Evolutionary conservation across 139 green algal species (phyloP).

Genomic region (Mychonastes homosphaera): DNA sequence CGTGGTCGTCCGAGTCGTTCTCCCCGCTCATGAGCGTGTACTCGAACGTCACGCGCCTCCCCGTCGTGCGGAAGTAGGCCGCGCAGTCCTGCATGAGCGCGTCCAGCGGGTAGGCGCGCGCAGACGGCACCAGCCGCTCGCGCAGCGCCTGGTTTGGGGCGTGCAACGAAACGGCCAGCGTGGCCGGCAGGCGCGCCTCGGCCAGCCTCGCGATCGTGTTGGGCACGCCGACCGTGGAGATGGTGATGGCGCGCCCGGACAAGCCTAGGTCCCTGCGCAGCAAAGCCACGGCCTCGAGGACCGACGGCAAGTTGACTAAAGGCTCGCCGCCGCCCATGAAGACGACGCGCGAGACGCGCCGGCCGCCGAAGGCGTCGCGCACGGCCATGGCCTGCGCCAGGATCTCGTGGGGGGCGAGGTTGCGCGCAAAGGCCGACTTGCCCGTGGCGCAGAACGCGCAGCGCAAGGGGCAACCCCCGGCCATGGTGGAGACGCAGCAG

Average conservation of each 20-base stretch:
- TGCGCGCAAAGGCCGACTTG: slow-evolving; percentile 91
- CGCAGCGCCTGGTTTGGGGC: slow-evolving; percentile 66
- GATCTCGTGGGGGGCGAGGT: slow-evolving; percentile 87
- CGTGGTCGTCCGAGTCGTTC: slow-evolving; percentile 62
- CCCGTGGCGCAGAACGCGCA: slow-evolving; percentile 98
- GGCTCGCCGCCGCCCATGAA: slow-evolving; percentile 81
- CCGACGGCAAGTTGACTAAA: slow-evolving; percentile 80
- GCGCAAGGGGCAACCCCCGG: slow-evolving; percentile 89
- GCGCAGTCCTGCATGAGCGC: slow-evolving; percentile 48
- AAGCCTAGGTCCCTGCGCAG: slow-evolving; percentile 85
- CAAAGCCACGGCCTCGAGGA: slow-evolving; percentile 48
- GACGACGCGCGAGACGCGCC: slow-evolving; percentile 59
- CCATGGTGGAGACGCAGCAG: slow-evolving; percentile 24
- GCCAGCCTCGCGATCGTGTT: slow-evolving; percentile 51
- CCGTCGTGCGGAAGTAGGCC: slow-evolving; percentile 42
- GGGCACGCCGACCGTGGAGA: slow-evolving; percentile 85
- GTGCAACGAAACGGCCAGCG: slow-evolving; percentile 76
- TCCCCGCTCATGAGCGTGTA: slow-evolving; percentile 85
- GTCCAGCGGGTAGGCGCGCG: slow-evolving; percentile 73
- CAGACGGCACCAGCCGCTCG: slow-evolving; percentile 33
- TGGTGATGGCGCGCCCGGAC: slow-evolving; percentile 73
- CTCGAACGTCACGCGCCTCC: slow-evolving; percentile 88
- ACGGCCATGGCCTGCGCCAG: slow-evolving; percentile 78
- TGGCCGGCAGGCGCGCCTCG: slow-evolving; percentile 40
- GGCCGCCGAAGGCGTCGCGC: slow-evolving; percentile 53